Evolutionary conservation across 495 filamentous ascomycete species (phyloP), one percentile per base, ranked within the genome.

Genomic region (Platismatia glauca): DNA sequence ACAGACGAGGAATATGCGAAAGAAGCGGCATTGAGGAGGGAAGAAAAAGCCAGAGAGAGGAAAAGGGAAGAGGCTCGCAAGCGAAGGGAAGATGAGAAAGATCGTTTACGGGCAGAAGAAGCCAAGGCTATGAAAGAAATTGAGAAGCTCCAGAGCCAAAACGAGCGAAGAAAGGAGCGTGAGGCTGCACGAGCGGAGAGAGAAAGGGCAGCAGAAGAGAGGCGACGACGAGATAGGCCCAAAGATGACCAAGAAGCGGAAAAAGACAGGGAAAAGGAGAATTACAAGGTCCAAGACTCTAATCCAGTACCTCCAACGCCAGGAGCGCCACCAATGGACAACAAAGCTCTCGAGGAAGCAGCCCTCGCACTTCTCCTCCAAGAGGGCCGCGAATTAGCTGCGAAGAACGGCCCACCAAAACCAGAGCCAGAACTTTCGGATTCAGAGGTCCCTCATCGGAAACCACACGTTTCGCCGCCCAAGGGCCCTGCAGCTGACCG

Each of bases 1-100:
- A 90, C 86, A 8, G 91, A 95, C 66, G 87, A 86, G 53, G 87
- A 91, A 59, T 96, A 93, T 68, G 88, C 85, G 18, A 77, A 78
- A 41, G 84, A 90, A 64, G 84, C 89, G 2, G 84, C 83, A n/a
- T 77, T 73, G n/a, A 83, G 84, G 62, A 77, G 83, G 5, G 81
- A 81, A 15, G 82, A 85, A 66, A 82, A 87, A 55, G 86, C 86
- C 29, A 83, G 79, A 37, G 74, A 83, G 24, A 83, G 84, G 67
- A 59, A 63, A 35, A 82, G 84, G 57, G 85, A 88, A 64, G 81
- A 86, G 44, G 75, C 83, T 61, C 80, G 81, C 61, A 82, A 84
- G 66, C 80, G 88, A 66, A 44, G 83, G 34, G 83, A 89, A 53
- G 85, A 88, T 59, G 85, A 90, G 68, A 87, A 87, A 68, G 79